phyloP scores from a whole-genome alignment of 2,329 filamentous ascomycete species.

The Trichoderma hamatum region DNA sequence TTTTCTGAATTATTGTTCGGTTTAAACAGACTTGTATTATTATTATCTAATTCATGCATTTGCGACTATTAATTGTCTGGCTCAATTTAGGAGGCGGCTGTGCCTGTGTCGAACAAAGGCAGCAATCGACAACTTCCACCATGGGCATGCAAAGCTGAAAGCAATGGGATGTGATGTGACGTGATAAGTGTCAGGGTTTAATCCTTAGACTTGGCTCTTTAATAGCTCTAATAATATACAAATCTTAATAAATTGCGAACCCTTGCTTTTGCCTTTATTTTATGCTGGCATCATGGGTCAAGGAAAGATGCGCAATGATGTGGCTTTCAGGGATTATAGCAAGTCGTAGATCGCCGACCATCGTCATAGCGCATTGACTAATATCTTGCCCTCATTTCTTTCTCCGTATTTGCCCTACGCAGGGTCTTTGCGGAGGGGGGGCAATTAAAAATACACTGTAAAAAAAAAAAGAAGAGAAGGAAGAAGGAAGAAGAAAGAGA shows the following conservation, averaged over 20 bases:
- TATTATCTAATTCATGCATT: background rate
- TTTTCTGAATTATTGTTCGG: background rate
- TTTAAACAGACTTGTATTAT: background rate
- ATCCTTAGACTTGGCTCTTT: no score
- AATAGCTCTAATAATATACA: background rate
- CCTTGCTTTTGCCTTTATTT: background rate
- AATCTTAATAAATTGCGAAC: slow-evolving; percentile 2
- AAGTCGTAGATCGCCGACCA: background rate
- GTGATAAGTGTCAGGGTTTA: background rate
- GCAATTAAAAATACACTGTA: background rate
- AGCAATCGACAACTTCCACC: background rate
- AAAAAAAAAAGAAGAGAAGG: background rate
- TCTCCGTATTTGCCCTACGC: background rate
- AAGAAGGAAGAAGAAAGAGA: background rate
- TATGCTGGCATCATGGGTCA: background rate
- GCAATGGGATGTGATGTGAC: slow-evolving; percentile 2
- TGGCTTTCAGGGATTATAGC: background rate
- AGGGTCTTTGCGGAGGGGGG: background rate
- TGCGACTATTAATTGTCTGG: background rate
- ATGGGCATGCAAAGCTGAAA: background rate
- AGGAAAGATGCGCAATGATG: background rate
- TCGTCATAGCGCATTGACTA: background rate
- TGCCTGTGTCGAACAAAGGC: background rate
- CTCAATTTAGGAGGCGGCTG: slow-evolving; percentile 10
- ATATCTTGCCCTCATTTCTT: background rate